These are phyloP conservation scores for Mycogone perniciosa DNA, from an alignment of 2,329 filamentous ascomycete species.

Conservation along the genomic window DNA sequence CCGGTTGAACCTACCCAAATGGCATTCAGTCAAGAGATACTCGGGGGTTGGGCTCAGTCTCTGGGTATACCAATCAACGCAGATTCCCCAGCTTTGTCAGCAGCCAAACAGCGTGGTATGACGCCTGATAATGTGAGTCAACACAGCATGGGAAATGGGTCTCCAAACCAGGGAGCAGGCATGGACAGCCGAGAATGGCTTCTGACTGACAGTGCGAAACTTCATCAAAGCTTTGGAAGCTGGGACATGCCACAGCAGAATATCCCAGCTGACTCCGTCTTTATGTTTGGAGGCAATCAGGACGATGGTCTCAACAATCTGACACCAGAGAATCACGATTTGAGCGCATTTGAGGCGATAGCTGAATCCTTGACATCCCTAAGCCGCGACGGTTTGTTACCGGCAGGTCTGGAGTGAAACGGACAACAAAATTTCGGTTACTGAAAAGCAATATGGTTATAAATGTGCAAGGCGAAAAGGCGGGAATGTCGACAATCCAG, in stretches of 20 bases:
- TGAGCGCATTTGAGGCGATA: conserved; percentile 26
- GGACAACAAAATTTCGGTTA: not conserved
- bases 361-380: conserved; percentile 22
- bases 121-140: conserved; percentile 16
- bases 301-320: conserved; percentile 13
- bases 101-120: conserved; percentile 7
- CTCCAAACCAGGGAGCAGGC: conserved; percentile 20
- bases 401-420: conserved; percentile 26
- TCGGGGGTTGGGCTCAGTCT: conserved; percentile 21
- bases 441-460: not conserved
- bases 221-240: conserved; percentile 51
- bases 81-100: not conserved
- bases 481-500: not conserved
- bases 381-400: conserved; percentile 28
- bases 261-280: conserved; percentile 21
- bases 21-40: conserved; percentile 19
- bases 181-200: conserved; percentile 53
- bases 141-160: conserved; percentile 9
- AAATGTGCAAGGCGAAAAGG: too few species aligned
- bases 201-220: conserved; percentile 49
- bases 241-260: conserved; percentile 38
- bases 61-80: not conserved
- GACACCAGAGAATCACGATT: conserved; percentile 16
- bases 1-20: conserved; percentile 17
- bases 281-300: conserved; percentile 23